Conservation (phyloP, 805 yeast species). For the Metschnikowia peoriensis region DNA sequence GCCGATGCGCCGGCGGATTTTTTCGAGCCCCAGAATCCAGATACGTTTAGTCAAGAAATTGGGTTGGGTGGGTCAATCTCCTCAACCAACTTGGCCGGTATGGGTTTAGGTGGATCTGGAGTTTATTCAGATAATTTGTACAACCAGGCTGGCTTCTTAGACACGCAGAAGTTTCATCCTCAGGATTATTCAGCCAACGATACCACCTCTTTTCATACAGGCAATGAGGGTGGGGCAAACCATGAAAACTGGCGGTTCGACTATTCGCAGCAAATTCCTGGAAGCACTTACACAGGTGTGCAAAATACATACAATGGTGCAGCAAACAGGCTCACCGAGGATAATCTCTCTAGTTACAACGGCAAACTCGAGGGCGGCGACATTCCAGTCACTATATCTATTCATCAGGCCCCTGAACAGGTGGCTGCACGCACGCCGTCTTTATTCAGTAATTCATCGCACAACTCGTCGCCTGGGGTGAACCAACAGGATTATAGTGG, state of each 20-base stretch:
- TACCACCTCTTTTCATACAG: neutral
- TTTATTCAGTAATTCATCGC: conserved; percentile 50
- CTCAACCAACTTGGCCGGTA: conserved; percentile 28
- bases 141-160: neutral
- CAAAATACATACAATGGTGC: neutral
- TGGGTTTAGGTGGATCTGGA: neutral
- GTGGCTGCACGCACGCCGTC: conserved; percentile 51
- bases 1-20: conserved; percentile 5
- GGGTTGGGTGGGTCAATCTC: conserved; percentile 40
- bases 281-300: conserved; percentile 3
- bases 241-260: conserved; percentile 3
- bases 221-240: neutral
- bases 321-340: conserved; percentile 16
- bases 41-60: conserved; percentile 34
- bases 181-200: neutral
- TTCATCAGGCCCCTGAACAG: conserved; percentile 26
- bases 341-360: conserved; percentile 18
- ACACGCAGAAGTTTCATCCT: neutral
- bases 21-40: conserved; percentile 10
- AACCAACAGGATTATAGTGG: conserved; percentile 33
- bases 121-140: neutral
- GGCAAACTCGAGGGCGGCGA: conserved; percentile 10
- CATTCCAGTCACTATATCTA: conserved; percentile 19
- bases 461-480: conserved; percentile 30
- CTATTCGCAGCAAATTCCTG: conserved; percentile 2